Evolutionary conservation across 208 protist genomes (phyloP).

Genomic region (Balamuthia mandrillaris): DNA sequence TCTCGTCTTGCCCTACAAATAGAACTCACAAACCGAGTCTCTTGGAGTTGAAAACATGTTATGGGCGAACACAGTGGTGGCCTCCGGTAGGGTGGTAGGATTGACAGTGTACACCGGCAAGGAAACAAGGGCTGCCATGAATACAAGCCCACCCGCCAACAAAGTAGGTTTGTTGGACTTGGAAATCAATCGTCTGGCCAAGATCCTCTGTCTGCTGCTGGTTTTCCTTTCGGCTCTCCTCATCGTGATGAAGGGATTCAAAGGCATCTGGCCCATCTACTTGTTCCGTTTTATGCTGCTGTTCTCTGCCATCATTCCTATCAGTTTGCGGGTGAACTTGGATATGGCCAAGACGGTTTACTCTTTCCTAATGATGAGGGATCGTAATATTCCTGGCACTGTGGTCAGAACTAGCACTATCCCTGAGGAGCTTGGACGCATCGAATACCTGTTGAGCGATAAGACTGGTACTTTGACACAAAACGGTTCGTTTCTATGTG

Average conservation of each 20-base stretch:
- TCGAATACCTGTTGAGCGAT: slow-evolving; percentile 95
- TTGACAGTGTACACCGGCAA: slow-evolving; percentile 88
- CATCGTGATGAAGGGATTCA: slow-evolving; percentile 64
- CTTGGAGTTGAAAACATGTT: slow-evolving; percentile 91
- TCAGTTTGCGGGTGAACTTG: slow-evolving; percentile 92
- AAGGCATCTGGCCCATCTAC: slow-evolving; percentile 81
- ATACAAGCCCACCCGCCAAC: slow-evolving; percentile 80
- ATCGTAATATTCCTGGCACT: slow-evolving; percentile 73
- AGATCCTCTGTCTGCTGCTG: slow-evolving; percentile 75
- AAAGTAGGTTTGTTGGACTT: slow-evolving; percentile 90
- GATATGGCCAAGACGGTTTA: slow-evolving; percentile 96
- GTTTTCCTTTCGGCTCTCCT: slow-evolving; percentile 64
- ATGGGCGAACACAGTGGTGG: slow-evolving; percentile 94
- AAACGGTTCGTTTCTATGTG: slow-evolving; percentile 85
- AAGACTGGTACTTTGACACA: slow-evolving; percentile 98
- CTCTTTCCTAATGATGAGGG: slow-evolving; percentile 85
- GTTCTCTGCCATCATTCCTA: slow-evolving; percentile 97
- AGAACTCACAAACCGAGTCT: slow-evolving; percentile 79
- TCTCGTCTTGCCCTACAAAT: too few species aligned
- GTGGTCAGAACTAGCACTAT: slow-evolving; percentile 90
- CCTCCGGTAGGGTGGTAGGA: slow-evolving; percentile 77
- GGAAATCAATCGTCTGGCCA: slow-evolving; percentile 91
- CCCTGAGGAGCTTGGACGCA: slow-evolving; percentile 95
- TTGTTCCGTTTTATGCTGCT: slow-evolving; percentile 92
- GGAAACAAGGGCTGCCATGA: slow-evolving; percentile 93